Evolutionary conservation across 2,329 filamentous ascomycete species (phyloP).

Genomic region (Talaromyces atroroseus): DNA sequence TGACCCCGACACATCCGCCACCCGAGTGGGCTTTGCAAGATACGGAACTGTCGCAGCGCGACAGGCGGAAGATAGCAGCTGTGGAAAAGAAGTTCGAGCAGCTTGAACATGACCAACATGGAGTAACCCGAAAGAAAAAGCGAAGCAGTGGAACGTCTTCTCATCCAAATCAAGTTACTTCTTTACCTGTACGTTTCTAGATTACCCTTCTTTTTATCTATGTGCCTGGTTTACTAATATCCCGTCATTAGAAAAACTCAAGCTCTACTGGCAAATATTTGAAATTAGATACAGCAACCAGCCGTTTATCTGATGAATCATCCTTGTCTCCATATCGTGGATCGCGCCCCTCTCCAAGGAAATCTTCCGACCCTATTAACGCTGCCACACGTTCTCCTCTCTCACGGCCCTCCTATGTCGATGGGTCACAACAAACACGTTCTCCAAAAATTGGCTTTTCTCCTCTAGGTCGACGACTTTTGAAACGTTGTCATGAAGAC

Average conservation of each 20-base stretch:
- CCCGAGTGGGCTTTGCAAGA: slow-evolving; percentile 40
- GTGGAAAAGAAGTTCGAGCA: slow-evolving; percentile 59
- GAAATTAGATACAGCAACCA: slow-evolving; percentile 25
- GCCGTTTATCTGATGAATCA: not conserved
- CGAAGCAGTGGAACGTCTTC: slow-evolving; percentile 51
- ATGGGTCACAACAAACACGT: slow-evolving; percentile 37
- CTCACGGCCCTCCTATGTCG: slow-evolving; percentile 33
- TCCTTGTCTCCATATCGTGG: not conserved
- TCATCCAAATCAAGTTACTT: slow-evolving; percentile 45
- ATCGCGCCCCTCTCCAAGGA: not conserved
- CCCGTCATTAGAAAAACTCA: slow-evolving; percentile 29
- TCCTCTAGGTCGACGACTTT: slow-evolving; percentile 38
- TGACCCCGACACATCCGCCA: slow-evolving; percentile 53
- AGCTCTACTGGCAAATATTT: slow-evolving; percentile 23
- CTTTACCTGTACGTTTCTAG: slow-evolving; percentile 16
- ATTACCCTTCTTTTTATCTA: not conserved
- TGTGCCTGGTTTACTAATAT: not conserved
- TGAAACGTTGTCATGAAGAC: slow-evolving; percentile 39
- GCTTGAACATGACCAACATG: slow-evolving; percentile 47
- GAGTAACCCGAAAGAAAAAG: slow-evolving; percentile 49
- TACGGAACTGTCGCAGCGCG: slow-evolving; percentile 55
- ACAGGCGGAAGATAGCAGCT: slow-evolving; percentile 58
- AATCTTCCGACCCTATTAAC: slow-evolving; percentile 2
- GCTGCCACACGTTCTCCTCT: slow-evolving; percentile 20
- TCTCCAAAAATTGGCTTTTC: slow-evolving; percentile 27